Evolutionary conservation across 306 rosid genomes (phyloP), one percentile per base, ranked within the genome.

Genomic region (Begonia peltatifolia): DNA sequence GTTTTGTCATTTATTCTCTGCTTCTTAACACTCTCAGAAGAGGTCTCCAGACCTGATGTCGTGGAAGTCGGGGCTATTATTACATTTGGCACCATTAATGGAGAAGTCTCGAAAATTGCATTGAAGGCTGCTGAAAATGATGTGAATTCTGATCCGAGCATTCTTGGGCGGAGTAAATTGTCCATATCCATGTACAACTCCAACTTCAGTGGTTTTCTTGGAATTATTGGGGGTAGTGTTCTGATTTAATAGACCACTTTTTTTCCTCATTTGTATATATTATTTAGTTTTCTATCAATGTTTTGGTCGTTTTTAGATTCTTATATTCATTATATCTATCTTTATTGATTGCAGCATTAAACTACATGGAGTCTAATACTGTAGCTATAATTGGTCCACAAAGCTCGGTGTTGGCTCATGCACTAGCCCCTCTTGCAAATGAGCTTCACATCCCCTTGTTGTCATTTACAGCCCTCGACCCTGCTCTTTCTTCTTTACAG

Each of bases 361-460:
- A 47, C 50, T 70, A 53, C 55, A 73, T 77, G 83, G 79, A 53
- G 47, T 60, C 71, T 42, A 67, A 70, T 18, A 63, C 76, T 0
- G 61, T 77, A 4, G 79, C 83, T 15, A 70, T 77, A 58, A 67
- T 77, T 20, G 83, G 79, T 54, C 83, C 83, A 14, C 79, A 73
- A 63, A 63, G 41, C 53, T 51, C 83, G 57, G 73, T 62, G 7
- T 69, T 70, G 71, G 83, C 74, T 14, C 74, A 67, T 47, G 52
- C 58, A 54, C 74, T 77, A 49, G 70, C 83, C 54, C 79, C 67
- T 62, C 72, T 73, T 57, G 67, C 79, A 22, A 77, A 73, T 49
- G 79, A 77, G 59, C 74, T 77, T 35, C 83, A 55, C 15, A 66
- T 73, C 36, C 83, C 83, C n/a, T 41, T 67, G 7, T 46, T 73